Evolutionary conservation across 257 asterid genomes (phyloP).

Genomic region (Solanum neorickii): DNA sequence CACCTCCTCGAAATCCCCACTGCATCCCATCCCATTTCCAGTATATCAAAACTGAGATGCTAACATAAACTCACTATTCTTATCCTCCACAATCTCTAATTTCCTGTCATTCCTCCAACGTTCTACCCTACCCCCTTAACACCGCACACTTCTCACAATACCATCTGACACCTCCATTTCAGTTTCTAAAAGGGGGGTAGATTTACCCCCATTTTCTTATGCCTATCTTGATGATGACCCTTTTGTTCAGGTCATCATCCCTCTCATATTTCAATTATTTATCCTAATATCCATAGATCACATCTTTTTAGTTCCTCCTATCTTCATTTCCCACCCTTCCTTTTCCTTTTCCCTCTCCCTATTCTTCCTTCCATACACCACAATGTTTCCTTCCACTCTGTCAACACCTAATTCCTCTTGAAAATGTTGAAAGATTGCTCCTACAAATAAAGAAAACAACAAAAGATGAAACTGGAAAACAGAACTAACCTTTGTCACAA

Average conservation of each 20-base stretch:
- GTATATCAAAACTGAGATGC: neutral
- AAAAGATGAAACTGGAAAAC: neutral
- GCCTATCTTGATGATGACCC: neutral
- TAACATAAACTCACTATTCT: neutral
- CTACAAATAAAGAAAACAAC: neutral
- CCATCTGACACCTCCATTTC: neutral
- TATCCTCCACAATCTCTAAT: neutral
- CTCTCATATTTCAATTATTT: neutral
- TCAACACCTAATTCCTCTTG: neutral
- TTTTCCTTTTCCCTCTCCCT: neutral
- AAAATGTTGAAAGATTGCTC: neutral
- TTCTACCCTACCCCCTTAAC: neutral
- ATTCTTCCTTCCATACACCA: neutral
- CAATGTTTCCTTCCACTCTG: neutral
- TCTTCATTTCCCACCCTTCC: neutral
- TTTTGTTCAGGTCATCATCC: neutral
- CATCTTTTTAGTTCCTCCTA: neutral
- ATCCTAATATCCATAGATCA: neutral
- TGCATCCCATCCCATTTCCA: neutral
- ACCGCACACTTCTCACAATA: neutral
- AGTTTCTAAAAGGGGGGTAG: neutral
- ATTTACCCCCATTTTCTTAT: neutral
- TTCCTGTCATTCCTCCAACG: neutral
- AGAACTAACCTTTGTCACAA: constrained; percentile 73
- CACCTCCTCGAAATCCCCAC: neutral